phyloP scores from a whole-genome alignment of 768 basidiomycete species.

The Kwoniella heveanensis region DNA sequence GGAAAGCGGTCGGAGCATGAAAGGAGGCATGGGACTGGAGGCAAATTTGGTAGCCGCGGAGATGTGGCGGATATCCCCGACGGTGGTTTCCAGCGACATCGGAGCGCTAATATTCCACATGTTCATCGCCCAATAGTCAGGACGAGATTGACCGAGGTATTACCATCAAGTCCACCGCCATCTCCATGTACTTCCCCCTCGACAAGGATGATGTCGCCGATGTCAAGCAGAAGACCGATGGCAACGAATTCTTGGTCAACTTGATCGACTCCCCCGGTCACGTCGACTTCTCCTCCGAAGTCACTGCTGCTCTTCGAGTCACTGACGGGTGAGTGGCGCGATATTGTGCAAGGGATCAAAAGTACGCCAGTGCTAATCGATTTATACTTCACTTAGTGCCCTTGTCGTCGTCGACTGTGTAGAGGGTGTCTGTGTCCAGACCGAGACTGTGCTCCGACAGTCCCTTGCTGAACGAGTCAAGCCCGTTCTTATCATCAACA shows the following conservation, averaged over 20 bases:
- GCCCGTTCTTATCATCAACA: constrained; percentile 99
- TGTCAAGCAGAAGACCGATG: constrained; percentile 92
- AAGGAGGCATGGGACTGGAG: background rate
- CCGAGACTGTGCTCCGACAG: constrained; percentile 98
- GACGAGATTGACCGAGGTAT: constrained; percentile 99
- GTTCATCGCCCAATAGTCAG: constrained; percentile 56
- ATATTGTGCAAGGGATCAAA: background rate
- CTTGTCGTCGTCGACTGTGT: constrained; percentile 99
- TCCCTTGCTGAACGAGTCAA: constrained; percentile 98
- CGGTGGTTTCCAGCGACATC: background rate
- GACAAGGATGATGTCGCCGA: constrained; percentile 79
- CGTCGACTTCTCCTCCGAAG: constrained; percentile 99
- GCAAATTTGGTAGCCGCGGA: background rate
- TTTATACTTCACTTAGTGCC: constrained; percentile 63
- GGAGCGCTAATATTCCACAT: constrained; percentile 1
- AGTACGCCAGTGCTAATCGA: background rate
- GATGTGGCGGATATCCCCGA: constrained; percentile 16
- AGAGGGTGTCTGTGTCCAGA: constrained; percentile 99
- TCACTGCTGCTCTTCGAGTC: constrained; percentile 98
- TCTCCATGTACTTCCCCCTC: constrained; percentile 99
- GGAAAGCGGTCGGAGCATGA: background rate
- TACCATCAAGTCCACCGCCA: constrained; percentile 99
- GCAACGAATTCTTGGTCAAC: constrained; percentile 98
- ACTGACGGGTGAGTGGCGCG: constrained; percentile 68
- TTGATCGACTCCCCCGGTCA: constrained; percentile 99